Percentiles rank a stretch among this genome's conserved stretches.
Evolutionary conservation across 345 rosid genomes (phyloP).

Genomic region (Eucalyptus fibrosa): DNA sequence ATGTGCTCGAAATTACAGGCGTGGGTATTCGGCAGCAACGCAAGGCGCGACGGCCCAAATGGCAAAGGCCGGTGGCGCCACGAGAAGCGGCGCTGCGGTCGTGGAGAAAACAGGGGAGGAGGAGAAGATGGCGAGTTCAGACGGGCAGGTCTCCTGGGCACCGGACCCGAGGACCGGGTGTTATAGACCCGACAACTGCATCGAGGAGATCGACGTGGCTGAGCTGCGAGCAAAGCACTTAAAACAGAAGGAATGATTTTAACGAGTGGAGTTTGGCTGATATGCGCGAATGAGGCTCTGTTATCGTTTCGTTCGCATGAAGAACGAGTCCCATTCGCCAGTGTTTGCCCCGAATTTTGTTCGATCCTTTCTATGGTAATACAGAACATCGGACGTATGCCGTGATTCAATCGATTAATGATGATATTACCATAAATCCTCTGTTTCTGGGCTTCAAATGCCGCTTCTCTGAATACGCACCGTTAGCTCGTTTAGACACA

Average conservation of each 20-base stretch:
- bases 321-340: neutral
- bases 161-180: constrained; percentile 81
- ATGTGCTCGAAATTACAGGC: neutral
- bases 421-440: neutral
- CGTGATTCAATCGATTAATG: neutral
- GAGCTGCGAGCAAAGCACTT: constrained; percentile 45
- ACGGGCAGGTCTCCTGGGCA: constrained; percentile 18
- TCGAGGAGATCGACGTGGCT: constrained; percentile 50
- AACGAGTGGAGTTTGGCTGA: neutral
- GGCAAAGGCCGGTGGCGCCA: neutral
- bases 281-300: neutral
- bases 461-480: neutral
- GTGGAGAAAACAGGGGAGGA: neutral
- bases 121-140: neutral
- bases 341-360: neutral
- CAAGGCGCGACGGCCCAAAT: neutral
- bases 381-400: neutral
- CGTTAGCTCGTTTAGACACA: neutral
- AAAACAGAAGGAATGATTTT: constrained; percentile 26
- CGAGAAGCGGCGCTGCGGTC: neutral
- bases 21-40: neutral
- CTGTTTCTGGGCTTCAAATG: neutral
- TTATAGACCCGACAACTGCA: constrained; percentile 61
- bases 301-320: neutral
- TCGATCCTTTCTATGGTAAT: neutral